Evolutionary conservation across 1,284 basidiomycete genomes (phyloP), one percentile per base, ranked within the genome.

Genomic region (Sporisorium graminicola): DNA sequence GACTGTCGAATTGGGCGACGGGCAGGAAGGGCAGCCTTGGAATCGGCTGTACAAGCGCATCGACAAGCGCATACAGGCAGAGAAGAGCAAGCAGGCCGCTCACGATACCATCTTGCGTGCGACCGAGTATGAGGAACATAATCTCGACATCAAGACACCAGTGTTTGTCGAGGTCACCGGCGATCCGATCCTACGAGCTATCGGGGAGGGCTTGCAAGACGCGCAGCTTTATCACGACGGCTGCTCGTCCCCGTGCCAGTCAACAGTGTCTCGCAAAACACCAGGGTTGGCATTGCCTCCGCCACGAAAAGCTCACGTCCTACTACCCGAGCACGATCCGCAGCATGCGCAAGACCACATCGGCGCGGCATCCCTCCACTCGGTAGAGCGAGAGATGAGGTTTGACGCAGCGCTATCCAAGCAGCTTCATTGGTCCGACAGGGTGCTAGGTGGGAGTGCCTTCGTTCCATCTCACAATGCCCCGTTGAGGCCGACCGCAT

Each of bases 351-450:
- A 50, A 13, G 69, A 71, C 27, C 33, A 22, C 29, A 65, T 71
- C 31, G 31, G 55, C 4, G 18, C 58, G 9, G 14, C 29, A 16
- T 71, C 69, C 24, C 51, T 71, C 7, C 6, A 33, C 12, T 62
- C 54, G 5, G 65, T 71, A 12, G 55, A 65, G 22, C 55, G 52
- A 10, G 69, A 71, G 58, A 65, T 71, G 44, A 16, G 44, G 16
- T 65, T 65, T 37, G 69, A 71, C 33, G 55, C 43, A 16, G 29
- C 51, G 0, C 26, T 62, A 4, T 35, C 40, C 3, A 62, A 58
- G 12, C 63, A 71, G n/a, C 56, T 50, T 26, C 69, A 59, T 0
- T 71, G 63, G 58, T 43, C 55, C 13, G 54, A 65, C n/a, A 42
- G 46, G 27, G 31, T 71, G 6, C 35, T 58, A 8, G n/a, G 33